Percentiles rank a stretch among this genome's conserved stretches.
Conservation (phyloP, 305 asterid species). For the Fraxinus greggii region DNA sequence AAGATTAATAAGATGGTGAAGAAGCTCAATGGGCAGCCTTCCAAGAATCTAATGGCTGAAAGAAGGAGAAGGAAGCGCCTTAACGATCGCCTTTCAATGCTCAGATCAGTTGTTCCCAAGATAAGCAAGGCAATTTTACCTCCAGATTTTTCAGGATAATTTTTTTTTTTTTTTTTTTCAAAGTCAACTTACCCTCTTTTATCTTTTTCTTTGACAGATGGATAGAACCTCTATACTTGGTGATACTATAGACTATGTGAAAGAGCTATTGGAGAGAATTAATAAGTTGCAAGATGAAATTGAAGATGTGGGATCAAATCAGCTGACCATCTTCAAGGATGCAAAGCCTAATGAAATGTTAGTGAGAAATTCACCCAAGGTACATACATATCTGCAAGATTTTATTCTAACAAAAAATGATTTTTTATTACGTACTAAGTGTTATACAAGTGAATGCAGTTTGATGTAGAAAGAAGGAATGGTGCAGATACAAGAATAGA, state of each 20-base stretch:
- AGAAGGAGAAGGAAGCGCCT: constrained; percentile 73
- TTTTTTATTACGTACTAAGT: not conserved
- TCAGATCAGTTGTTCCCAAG: constrained; percentile 79
- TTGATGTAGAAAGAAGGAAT: constrained; percentile 58
- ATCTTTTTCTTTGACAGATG: constrained; percentile 45
- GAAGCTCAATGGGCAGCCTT: constrained; percentile 60
- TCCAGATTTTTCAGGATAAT: too few species aligned
- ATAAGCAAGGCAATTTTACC: constrained; percentile 62
- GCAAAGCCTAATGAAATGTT: constrained; percentile 52
- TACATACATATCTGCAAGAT: not conserved
- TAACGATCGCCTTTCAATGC: constrained; percentile 81
- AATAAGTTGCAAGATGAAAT: constrained; percentile 51
- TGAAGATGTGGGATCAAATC: constrained; percentile 37
- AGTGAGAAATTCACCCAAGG: constrained; percentile 59
- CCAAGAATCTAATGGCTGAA: constrained; percentile 84
- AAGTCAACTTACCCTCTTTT: not conserved
- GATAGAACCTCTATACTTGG: constrained; percentile 77
- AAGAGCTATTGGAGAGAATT: constrained; percentile 61
- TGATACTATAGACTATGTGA: constrained; percentile 76
- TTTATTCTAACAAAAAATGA: not conserved
- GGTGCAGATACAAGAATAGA: constrained; percentile 49
- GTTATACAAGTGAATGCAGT: constrained; percentile 31
- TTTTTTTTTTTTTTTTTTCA: too few species aligned
- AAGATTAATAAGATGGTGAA: constrained; percentile 35
- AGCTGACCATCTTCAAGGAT: constrained; percentile 48